These are phyloP conservation scores for Wickerhamomyces sydowiorum DNA, from an alignment of 805 yeast species.

Conservation along the genomic window DNA sequence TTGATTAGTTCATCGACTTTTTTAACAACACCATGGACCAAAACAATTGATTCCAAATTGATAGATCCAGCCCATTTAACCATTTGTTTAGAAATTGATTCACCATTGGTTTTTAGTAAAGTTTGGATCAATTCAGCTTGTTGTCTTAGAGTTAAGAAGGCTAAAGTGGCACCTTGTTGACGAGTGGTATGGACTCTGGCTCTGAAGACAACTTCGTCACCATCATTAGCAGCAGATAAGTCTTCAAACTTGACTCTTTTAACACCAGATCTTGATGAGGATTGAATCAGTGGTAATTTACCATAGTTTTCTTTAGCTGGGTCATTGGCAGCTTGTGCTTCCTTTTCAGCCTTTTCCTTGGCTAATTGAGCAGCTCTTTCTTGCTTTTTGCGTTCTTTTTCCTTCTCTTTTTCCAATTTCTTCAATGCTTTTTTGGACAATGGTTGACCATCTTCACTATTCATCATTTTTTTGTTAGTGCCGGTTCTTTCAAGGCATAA, in stretches of 20 bases:
- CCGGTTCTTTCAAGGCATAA: too few species aligned
- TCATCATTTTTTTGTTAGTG: too few species aligned
- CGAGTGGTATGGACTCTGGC: slow-evolving; percentile 93
- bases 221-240: slow-evolving; percentile 59
- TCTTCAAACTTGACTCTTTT: slow-evolving; percentile 53
- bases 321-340: slow-evolving; percentile 71
- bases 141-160: slow-evolving; percentile 88
- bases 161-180: slow-evolving; percentile 93
- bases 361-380: slow-evolving; percentile 88
- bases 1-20: slow-evolving; percentile 85
- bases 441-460: slow-evolving; percentile 77
- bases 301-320: slow-evolving; percentile 89
- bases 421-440: slow-evolving; percentile 90
- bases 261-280: slow-evolving; percentile 60
- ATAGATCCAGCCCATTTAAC: slow-evolving; percentile 91
- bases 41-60: slow-evolving; percentile 84
- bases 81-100: slow-evolving; percentile 84
- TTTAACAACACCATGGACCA: slow-evolving; percentile 79
- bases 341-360: slow-evolving; percentile 66
- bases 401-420: slow-evolving; percentile 89
- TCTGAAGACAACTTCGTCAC: slow-evolving; percentile 76
- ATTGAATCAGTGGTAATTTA: slow-evolving; percentile 79
- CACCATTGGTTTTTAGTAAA: slow-evolving; percentile 68
- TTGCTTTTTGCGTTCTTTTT: slow-evolving; percentile 88
- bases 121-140: slow-evolving; percentile 81